Percentiles rank a stretch among this genome's conserved stretches.
These are phyloP conservation scores for Geosmithia flava DNA, from an alignment of 2,329 filamentous ascomycete genomes.

Conservation along the genomic window DNA sequence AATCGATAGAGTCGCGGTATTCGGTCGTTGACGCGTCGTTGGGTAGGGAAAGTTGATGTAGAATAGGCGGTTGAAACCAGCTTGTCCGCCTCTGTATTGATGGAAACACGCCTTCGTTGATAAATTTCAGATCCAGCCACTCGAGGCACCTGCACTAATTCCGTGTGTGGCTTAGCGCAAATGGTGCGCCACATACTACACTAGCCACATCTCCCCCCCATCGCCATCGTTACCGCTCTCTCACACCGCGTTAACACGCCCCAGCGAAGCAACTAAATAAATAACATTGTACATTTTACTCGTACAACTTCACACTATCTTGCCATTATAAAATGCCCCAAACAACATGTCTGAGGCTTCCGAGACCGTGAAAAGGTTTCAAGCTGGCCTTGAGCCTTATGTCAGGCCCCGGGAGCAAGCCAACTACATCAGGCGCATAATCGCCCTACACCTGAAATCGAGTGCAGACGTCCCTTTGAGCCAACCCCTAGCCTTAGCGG, in stretches of 20 bases:
- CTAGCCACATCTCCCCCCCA: slow-evolving; percentile 1
- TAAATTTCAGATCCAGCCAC: slow-evolving; percentile 14
- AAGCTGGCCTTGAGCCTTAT: slow-evolving; percentile 34
- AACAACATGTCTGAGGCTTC: slow-evolving; percentile 15
- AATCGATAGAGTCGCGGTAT: slow-evolving; percentile 4
- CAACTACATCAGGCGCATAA: slow-evolving; percentile 39
- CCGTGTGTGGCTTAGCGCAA: background rate
- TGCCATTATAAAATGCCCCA: background rate
- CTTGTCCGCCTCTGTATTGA: background rate
- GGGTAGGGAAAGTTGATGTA: background rate
- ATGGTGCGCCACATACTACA: background rate
- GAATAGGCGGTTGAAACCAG: background rate
- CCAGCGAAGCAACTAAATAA: background rate
- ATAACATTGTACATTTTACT: background rate
- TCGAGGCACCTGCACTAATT: background rate
- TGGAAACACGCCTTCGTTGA: too few relatives aligned
- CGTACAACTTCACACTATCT: background rate
- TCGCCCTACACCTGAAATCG: slow-evolving; percentile 40
- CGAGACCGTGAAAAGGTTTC: slow-evolving; percentile 21
- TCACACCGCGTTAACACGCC: slow-evolving; percentile 1
- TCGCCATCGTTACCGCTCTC: background rate
- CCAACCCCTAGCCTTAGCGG: slow-evolving; percentile 35
- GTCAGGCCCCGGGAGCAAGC: slow-evolving; percentile 46
- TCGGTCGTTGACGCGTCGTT: background rate
- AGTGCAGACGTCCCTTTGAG: slow-evolving; percentile 28